Evolutionary conservation across 2,329 filamentous ascomycete genomes (phyloP).

Genomic region (Ophiocordyceps camponoti-floridani): DNA sequence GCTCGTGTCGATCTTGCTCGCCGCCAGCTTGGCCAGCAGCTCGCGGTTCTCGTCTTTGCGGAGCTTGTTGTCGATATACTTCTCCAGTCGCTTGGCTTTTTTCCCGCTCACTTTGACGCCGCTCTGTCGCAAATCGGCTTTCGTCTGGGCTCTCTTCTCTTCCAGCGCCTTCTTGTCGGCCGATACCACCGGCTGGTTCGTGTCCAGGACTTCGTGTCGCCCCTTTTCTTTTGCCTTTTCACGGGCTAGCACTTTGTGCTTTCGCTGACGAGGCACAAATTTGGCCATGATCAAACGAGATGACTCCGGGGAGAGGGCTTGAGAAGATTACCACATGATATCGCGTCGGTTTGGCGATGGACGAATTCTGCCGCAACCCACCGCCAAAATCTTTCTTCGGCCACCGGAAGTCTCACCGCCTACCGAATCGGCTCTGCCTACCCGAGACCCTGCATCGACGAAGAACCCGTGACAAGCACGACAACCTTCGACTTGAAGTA

Average conservation of each 20-base stretch:
- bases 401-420: too few species aligned
- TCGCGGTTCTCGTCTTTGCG: constrained; percentile 83
- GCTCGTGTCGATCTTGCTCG: constrained; percentile 64
- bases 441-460: too few species aligned
- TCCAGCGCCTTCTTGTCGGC: constrained; percentile 30
- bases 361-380: constrained; percentile 15
- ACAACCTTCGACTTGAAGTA: too few species aligned
- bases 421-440: too few species aligned
- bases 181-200: constrained; percentile 17
- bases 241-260: constrained; percentile 51
- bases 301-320: constrained; percentile 13
- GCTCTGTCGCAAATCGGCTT: constrained; percentile 31
- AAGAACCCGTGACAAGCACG: too few species aligned
- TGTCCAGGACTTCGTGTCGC: constrained; percentile 19
- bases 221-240: constrained; percentile 29
- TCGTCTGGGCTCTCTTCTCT: constrained; percentile 35
- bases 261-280: constrained; percentile 46
- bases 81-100: constrained; percentile 48
- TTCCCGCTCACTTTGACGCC: constrained; percentile 41
- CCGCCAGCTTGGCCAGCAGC: constrained; percentile 66
- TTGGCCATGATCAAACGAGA: constrained; percentile 23
- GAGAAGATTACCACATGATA: neutral
- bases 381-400: constrained; percentile 13
- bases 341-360: neutral
- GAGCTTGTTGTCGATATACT: constrained; percentile 73